Base-by-base conservation (phyloP, 805 yeast species). In the Pichia sporocuriosa region DNA sequence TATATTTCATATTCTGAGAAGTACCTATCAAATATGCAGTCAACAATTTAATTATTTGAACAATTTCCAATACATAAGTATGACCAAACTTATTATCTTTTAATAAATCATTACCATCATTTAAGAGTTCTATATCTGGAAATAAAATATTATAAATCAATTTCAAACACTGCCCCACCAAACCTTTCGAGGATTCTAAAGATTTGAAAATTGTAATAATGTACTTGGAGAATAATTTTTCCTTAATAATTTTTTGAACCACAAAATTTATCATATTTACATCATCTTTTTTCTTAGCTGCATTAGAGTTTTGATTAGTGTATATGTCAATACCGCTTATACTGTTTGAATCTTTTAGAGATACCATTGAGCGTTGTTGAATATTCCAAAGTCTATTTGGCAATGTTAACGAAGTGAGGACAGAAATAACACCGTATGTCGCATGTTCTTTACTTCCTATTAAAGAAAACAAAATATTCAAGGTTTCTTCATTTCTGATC, bases 351-450 rank as follows among this genome's bases (percentile, higher is more conserved):
- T 53, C 57, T 35, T 66, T 69, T 37, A 73, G 52, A 37, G 57
- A 58, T n/a, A 62, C 56, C 4, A 67, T 52, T 1, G 69, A 64
- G 39, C 53, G 48, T 24, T 59, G 62, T 32, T 62, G 66, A 35
- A 57, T 54, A 25, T 56, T 50, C 4, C 52, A 47, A 2, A 48
- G 46, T 13, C 62, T 65, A 27, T 63, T 51, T 27, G 59, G 55
- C 0, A 53, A 53, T 10, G 72, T 55, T 13, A 73, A 44, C 43
- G 72, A 74, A 10, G 68, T 47, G 0, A 75, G 35, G 0, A 69
- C 62, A 13, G 66, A 53, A 13, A 75, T 45, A 3, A 67, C 47
- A 3, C 80, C 80, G 48, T 68, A 62, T 43, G 38, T 38, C 11
- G 25, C 37, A 10, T 47, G 41, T 15, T 36, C 34, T 36, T 42